Evolutionary conservation across 768 basidiomycete genomes (phyloP).

Genomic region (Phylloporus arenicola): DNA sequence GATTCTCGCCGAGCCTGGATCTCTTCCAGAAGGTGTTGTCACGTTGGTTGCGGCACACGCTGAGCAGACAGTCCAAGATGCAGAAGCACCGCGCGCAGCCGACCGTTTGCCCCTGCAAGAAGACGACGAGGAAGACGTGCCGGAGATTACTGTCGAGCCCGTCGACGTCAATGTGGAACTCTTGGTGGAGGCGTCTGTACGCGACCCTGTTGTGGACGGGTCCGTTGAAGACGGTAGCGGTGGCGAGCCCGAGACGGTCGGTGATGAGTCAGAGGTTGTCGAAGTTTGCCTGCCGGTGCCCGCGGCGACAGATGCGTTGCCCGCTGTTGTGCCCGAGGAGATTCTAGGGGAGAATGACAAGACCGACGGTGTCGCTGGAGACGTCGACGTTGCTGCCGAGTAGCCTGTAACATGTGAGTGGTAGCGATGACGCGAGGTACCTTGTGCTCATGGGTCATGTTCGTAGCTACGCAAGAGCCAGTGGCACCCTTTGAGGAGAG

Average conservation of each 20-base stretch:
- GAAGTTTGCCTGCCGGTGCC: neutral
- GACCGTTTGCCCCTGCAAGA: neutral
- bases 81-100: neutral
- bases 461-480: neutral
- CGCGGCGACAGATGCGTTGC: neutral
- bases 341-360: neutral
- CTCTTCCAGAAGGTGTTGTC: slow-evolving; percentile 4
- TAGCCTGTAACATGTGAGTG: slow-evolving; percentile 9
- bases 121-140: neutral
- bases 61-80: neutral
- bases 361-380: neutral
- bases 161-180: neutral
- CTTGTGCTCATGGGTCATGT: slow-evolving; percentile 1
- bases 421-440: neutral
- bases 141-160: neutral
- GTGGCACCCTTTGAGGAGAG: slow-evolving; percentile 1
- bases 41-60: neutral
- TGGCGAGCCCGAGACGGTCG: neutral
- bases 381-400: neutral
- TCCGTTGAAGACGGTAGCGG: neutral
- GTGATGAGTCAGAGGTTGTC: neutral
- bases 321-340: neutral
- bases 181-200: neutral
- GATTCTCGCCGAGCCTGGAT: neutral
- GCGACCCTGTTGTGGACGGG: neutral